Percentiles rank a stretch among this genome's conserved stretches.
phyloP scores from a whole-genome alignment of 2,329 filamentous ascomycete species.

The Cadophora malorum region DNA sequence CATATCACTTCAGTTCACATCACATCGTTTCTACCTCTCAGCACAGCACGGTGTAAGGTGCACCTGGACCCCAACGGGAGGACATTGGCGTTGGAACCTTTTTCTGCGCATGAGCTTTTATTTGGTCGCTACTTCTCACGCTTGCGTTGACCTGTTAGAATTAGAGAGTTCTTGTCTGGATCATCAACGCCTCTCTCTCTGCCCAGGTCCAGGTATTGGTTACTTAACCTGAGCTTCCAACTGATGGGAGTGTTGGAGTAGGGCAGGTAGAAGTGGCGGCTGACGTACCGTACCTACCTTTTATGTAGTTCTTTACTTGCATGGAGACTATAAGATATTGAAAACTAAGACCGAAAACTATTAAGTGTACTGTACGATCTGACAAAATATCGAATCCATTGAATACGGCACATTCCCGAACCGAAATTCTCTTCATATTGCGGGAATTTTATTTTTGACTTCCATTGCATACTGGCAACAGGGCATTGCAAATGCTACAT shows the following conservation, averaged over 20 bases:
- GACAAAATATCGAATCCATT: too few relatives aligned
- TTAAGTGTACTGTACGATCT: too few relatives aligned
- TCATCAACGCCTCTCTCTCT: not conserved
- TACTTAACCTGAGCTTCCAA: not conserved
- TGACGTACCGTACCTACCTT: not conserved
- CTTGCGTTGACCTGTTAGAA: not conserved
- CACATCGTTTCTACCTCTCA: not conserved
- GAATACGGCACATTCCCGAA: too few relatives aligned
- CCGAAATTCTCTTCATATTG: too few relatives aligned
- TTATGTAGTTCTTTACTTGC: slow-evolving; percentile 15
- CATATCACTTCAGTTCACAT: slow-evolving; percentile 4
- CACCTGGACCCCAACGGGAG: not conserved
- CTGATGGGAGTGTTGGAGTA: not conserved
- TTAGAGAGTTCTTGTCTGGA: slow-evolving; percentile 5
- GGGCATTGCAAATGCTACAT: too few relatives aligned
- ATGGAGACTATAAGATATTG: slow-evolving; percentile 1
- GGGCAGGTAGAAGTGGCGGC: not conserved
- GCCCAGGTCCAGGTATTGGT: not conserved
- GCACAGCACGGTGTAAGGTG: slow-evolving; percentile 5
- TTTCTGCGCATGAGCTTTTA: not conserved
- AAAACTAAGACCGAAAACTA: not conserved
- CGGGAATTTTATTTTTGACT: too few relatives aligned
- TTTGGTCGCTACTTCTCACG: not conserved
- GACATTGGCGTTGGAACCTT: not conserved
- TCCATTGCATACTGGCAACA: too few relatives aligned